Evolutionary conservation across 2,329 filamentous ascomycete species (phyloP).

Genomic region (Epichloe scottii): DNA sequence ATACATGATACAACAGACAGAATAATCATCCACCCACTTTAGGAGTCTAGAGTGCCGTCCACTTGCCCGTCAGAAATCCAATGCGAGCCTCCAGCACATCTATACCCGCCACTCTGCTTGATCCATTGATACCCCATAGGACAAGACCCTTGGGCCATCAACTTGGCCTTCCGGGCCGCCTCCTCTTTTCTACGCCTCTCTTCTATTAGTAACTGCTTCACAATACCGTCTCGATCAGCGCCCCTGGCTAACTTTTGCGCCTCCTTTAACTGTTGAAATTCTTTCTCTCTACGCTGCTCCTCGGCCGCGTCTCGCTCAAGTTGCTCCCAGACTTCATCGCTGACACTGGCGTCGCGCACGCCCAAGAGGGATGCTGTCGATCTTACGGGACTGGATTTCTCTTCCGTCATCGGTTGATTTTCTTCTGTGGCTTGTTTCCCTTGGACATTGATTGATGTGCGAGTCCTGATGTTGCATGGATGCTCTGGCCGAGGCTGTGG

Average conservation of each 20-base stretch:
- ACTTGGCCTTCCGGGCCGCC: conserved; percentile 28
- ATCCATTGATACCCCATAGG: conserved; percentile 48
- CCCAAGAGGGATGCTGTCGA: neutral
- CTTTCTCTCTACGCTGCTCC: conserved; percentile 20
- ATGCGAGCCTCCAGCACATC: too few species aligned
- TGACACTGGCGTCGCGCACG: conserved; percentile 43
- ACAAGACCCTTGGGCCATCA: conserved; percentile 44
- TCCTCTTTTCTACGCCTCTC: conserved; percentile 26
- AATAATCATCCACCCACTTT: too few species aligned
- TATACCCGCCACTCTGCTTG: too few species aligned
- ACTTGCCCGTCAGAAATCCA: too few species aligned
- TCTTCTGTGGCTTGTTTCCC: conserved; percentile 6
- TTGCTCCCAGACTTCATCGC: conserved; percentile 48
- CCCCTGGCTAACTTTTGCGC: conserved; percentile 16
- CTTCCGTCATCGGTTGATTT: neutral
- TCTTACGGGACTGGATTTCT: neutral
- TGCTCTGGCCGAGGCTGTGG: too few species aligned
- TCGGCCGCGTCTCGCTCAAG: conserved; percentile 38
- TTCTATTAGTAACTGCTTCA: conserved; percentile 24
- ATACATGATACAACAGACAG: too few species aligned
- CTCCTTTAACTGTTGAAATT: conserved; percentile 21
- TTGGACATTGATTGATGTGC: neutral
- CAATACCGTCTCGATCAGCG: conserved; percentile 22
- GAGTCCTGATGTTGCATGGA: too few species aligned
- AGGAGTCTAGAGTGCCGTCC: too few species aligned